These are phyloP conservation scores for Moesziomyces sp. DNA, from an alignment of 1,284 basidiomycete genomes.

Conservation along the genomic window DNA sequence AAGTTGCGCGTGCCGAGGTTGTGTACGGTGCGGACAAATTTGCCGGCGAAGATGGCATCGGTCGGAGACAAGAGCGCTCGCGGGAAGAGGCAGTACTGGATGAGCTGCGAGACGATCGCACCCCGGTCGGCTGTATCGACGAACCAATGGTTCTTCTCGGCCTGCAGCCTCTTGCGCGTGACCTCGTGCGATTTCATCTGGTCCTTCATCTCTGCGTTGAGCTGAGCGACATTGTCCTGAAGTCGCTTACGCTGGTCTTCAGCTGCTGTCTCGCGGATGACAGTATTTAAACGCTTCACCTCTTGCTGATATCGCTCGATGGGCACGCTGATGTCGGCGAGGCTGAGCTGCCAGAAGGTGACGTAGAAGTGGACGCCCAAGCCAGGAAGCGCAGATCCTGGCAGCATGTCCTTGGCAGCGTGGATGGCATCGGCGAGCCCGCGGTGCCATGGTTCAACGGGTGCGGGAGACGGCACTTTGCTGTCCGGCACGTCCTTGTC, in stretches of 20 bases:
- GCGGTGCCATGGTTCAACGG: slow-evolving; percentile 48
- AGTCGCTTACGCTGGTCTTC: slow-evolving; percentile 58
- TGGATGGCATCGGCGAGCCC: slow-evolving; percentile 55
- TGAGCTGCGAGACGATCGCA: slow-evolving; percentile 70
- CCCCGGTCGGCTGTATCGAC: slow-evolving; percentile 49
- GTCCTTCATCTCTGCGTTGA: slow-evolving; percentile 76
- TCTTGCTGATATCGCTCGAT: slow-evolving; percentile 66
- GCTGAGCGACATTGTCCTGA: slow-evolving; percentile 59
- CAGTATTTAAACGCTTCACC: slow-evolving; percentile 48
- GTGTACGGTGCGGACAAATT: slow-evolving; percentile 88
- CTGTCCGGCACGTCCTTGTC: background rate
- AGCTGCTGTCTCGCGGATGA: slow-evolving; percentile 49
- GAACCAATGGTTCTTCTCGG: slow-evolving; percentile 92
- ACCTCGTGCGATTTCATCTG: slow-evolving; percentile 78
- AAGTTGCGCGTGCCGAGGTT: slow-evolving; percentile 86
- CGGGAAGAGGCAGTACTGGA: slow-evolving; percentile 92
- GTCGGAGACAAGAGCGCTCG: slow-evolving; percentile 90
- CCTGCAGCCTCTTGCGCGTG: slow-evolving; percentile 79
- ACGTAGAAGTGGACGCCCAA: slow-evolving; percentile 62
- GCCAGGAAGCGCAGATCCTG: slow-evolving; percentile 35
- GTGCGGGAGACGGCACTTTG: background rate
- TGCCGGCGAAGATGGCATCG: slow-evolving; percentile 93
- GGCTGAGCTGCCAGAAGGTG: slow-evolving; percentile 66
- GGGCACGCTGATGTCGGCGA: slow-evolving; percentile 65
- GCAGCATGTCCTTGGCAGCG: slow-evolving; percentile 48